Conservation (phyloP, 108 stramenopile genomes). For the Nitzschia inconspicua region DNA sequence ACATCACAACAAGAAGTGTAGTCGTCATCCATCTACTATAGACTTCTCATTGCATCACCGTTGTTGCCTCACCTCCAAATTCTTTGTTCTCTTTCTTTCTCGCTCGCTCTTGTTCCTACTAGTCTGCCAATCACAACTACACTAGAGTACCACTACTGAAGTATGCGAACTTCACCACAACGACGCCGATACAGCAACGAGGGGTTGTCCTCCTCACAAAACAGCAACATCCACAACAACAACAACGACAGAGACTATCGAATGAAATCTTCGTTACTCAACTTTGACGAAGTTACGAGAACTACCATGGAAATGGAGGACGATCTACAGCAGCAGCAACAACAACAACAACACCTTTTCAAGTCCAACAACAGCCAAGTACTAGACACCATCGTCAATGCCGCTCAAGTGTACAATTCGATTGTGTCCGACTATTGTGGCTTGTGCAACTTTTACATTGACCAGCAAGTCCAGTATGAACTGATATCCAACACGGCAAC, state of each 20-base stretch:
- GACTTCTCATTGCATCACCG: no score
- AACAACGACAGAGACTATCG: not conserved
- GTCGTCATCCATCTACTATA: no score
- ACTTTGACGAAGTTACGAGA: not conserved
- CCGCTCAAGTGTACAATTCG: not conserved
- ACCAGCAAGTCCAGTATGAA: slow-evolving; percentile 40
- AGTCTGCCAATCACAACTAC: no score
- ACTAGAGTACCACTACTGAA: no score
- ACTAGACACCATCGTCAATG: not conserved
- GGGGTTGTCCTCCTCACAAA: not conserved
- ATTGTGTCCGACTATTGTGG: slow-evolving; percentile 23
- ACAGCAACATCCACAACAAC: not conserved
- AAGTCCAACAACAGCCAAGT: not conserved
- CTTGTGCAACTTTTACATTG: slow-evolving; percentile 26
- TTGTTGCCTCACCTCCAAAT: no score
- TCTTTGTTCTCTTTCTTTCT: no score
- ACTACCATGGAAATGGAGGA: not conserved
- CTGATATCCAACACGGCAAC: not conserved
- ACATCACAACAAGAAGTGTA: no score
- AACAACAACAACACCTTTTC: not conserved
- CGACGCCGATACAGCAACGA: not conserved
- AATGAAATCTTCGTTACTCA: no score
- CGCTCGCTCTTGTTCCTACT: no score
- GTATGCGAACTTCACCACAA: no score
- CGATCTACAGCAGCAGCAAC: not conserved